phyloP scores from a whole-genome alignment of 176 grass and related monocot genomes.

The Phragmites australis region DNA sequence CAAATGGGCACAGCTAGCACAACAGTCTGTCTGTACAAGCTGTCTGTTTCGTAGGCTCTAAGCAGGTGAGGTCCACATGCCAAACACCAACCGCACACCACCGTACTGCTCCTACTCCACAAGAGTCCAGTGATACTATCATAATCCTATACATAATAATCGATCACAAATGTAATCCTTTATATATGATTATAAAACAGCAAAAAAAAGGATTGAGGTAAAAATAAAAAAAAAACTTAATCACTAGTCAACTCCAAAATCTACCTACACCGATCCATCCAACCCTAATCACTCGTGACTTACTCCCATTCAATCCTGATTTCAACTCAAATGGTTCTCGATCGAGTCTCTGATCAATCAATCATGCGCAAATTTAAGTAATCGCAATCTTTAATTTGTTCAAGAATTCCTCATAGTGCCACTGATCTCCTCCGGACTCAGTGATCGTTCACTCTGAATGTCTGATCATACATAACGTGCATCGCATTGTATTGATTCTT shows the following conservation, averaged over 20 bases:
- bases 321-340: background rate
- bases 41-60: slow-evolving; percentile 52
- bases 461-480: background rate
- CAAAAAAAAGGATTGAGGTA: background rate
- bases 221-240: background rate
- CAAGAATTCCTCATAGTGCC: background rate
- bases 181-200: slow-evolving; percentile 33
- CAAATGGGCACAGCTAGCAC: slow-evolving; percentile 28
- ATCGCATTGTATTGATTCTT: background rate
- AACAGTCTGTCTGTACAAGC: slow-evolving; percentile 35
- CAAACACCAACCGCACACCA: slow-evolving; percentile 54
- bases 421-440: background rate
- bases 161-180: slow-evolving; percentile 44
- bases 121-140: background rate
- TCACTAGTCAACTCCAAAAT: slow-evolving; percentile 17
- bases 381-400: background rate
- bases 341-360: background rate
- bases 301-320: background rate
- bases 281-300: background rate
- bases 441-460: background rate
- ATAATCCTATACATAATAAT: slow-evolving; percentile 40
- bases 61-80: slow-evolving; percentile 49
- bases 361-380: background rate
- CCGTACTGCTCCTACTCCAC: slow-evolving; percentile 22
- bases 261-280: slow-evolving; percentile 27